These are phyloP conservation scores for Aeschynomene evenia DNA, from an alignment of 306 rosid species.

Conservation along the genomic window DNA sequence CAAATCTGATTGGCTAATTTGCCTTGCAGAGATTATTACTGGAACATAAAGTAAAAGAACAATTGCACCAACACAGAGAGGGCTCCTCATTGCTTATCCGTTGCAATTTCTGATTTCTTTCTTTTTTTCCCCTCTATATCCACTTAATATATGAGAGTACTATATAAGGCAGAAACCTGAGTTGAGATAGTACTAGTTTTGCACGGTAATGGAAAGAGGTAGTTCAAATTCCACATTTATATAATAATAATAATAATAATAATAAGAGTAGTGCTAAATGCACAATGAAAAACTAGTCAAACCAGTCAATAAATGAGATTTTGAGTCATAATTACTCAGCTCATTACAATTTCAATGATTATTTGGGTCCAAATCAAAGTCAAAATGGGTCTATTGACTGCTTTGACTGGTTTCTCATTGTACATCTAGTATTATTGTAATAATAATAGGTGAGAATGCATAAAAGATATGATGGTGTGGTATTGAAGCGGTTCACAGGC, in stretches of 20 bases:
- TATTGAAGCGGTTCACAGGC: constrained; percentile 81
- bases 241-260: background rate
- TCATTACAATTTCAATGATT: no score
- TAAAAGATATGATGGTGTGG: background rate
- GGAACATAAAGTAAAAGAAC: constrained; percentile 44
- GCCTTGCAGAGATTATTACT: constrained; percentile 45
- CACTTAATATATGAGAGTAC: background rate
- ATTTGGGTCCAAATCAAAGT: no score
- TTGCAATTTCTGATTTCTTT: background rate
- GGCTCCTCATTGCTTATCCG: constrained; percentile 33
- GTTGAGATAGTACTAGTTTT: background rate
- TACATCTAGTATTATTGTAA: no score
- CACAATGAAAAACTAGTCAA: no score
- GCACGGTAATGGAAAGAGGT: background rate
- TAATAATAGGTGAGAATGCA: background rate
- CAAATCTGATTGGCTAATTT: constrained; percentile 38
- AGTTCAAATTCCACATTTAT: background rate
- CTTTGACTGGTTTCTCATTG: no score
- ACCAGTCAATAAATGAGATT: no score
- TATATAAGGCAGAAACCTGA: background rate
- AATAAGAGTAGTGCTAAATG: no score
- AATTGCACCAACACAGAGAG: constrained; percentile 17
- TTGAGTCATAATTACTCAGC: no score
- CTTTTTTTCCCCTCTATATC: background rate
- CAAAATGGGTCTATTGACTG: no score